A percentile compares a stretch with the other conserved stretches of the same genome.
phyloP scores from a whole-genome alignment of 2,329 filamentous ascomycete genomes.

The Westerdykella ornata region DNA sequence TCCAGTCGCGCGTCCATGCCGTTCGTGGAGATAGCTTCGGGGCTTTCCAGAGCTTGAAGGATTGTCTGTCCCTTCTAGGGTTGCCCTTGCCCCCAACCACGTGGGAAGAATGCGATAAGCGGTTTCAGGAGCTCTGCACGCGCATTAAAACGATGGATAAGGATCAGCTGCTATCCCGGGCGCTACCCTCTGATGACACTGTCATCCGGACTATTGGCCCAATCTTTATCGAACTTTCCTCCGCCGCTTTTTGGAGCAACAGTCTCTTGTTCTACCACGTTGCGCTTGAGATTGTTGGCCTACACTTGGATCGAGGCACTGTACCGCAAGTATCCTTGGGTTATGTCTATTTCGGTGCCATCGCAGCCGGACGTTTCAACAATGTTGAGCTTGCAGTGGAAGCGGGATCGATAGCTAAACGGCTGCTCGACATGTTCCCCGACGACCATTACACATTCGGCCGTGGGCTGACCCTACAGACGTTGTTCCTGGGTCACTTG shows the following conservation, averaged over 20 bases:
- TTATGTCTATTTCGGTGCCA: constrained; percentile 61
- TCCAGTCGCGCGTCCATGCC: constrained; percentile 72
- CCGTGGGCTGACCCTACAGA: constrained; percentile 62
- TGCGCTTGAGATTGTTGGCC: constrained; percentile 58
- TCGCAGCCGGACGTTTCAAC: constrained; percentile 63
- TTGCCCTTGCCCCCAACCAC: constrained; percentile 59
- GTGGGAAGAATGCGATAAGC: constrained; percentile 69
- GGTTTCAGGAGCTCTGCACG: constrained; percentile 53
- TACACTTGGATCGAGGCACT: constrained; percentile 57
- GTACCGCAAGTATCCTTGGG: constrained; percentile 64
- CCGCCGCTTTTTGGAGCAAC: constrained; percentile 68
- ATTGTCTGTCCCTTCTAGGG: constrained; percentile 61
- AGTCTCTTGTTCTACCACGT: constrained; percentile 66
- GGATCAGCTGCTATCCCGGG: constrained; percentile 41
- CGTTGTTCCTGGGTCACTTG: constrained; percentile 64
- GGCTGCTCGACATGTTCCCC: constrained; percentile 57
- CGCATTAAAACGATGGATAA: constrained; percentile 41
- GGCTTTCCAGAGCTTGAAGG: constrained; percentile 63
- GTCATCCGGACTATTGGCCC: constrained; percentile 59
- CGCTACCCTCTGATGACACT: constrained; percentile 43
- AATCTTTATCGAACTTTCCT: constrained; percentile 62
- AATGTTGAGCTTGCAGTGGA: constrained; percentile 63
- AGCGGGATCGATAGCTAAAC: constrained; percentile 56
- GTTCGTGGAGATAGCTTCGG: constrained; percentile 64
- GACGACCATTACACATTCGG: constrained; percentile 55